A percentile compares a stretch with the other conserved stretches of the same genome.
Conservation (phyloP, 441 rosid species). For the Croton setiger region DNA sequence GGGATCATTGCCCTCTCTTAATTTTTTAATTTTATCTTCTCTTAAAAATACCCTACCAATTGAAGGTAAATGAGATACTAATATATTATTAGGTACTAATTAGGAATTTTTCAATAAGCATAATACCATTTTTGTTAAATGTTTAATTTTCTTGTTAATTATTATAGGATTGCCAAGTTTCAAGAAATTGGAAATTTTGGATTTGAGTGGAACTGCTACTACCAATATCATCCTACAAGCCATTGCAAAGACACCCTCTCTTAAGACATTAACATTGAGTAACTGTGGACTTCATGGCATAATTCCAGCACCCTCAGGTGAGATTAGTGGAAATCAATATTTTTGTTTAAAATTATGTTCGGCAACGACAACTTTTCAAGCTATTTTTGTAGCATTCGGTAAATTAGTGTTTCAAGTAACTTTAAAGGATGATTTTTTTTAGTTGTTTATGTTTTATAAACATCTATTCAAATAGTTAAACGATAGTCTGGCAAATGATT, state of each 20-base stretch:
- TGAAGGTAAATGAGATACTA: neutral
- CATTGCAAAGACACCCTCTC: neutral
- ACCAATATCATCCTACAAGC: neutral
- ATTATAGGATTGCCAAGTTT: neutral
- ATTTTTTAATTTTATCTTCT: neutral
- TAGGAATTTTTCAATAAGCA: neutral
- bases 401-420: too few relatives aligned
- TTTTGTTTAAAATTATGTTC: too few relatives aligned
- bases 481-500: too few relatives aligned
- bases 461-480: too few relatives aligned
- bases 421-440: too few relatives aligned
- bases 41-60: neutral
- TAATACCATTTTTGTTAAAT: too few relatives aligned
- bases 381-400: too few relatives aligned
- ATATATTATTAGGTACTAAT: neutral
- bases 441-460: too few relatives aligned
- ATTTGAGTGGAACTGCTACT: neutral
- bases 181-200: neutral
- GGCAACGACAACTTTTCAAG: too few relatives aligned
- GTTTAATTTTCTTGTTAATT: too few relatives aligned
- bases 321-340: neutral
- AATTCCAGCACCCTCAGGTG: neutral
- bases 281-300: neutral
- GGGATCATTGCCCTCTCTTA: neutral
- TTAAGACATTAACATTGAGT: neutral